Evolutionary conservation across 2,329 filamentous ascomycete species (phyloP).

Genomic region (Xylogone sp.): DNA sequence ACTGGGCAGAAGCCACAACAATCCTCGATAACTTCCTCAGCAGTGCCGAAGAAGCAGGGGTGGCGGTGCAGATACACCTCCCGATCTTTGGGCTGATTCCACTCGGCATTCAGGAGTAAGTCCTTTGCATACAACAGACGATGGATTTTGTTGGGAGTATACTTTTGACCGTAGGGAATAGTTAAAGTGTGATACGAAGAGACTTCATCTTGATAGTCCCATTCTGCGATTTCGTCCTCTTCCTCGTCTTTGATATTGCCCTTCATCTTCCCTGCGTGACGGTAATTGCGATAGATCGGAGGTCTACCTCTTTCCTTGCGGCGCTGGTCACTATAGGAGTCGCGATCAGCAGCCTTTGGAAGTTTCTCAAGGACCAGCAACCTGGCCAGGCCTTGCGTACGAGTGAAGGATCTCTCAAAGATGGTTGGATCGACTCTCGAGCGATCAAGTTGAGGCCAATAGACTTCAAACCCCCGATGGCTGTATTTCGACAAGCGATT

Average conservation of each 20-base stretch:
- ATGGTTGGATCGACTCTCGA: slow-evolving; percentile 80
- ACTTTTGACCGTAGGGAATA: slow-evolving; percentile 61
- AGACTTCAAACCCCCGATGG: slow-evolving; percentile 78
- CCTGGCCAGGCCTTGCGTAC: slow-evolving; percentile 73
- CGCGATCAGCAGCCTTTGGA: slow-evolving; percentile 64
- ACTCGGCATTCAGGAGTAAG: slow-evolving; percentile 78
- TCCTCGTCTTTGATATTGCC: slow-evolving; percentile 75
- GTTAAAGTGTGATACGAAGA: slow-evolving; percentile 78
- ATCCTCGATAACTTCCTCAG: slow-evolving; percentile 71
- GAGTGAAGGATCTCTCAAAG: slow-evolving; percentile 74
- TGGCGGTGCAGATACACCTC: slow-evolving; percentile 77
- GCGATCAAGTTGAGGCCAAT: slow-evolving; percentile 72
- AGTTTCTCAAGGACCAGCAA: slow-evolving; percentile 77
- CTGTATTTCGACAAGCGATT: slow-evolving; percentile 84
- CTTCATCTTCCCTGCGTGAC: slow-evolving; percentile 38
- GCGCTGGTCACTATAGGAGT: slow-evolving; percentile 66
- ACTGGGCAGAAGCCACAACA: slow-evolving; percentile 78
- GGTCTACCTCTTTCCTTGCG: slow-evolving; percentile 71
- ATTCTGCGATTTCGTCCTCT: slow-evolving; percentile 80
- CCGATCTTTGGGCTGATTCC: slow-evolving; percentile 76
- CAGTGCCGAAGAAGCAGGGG: slow-evolving; percentile 78
- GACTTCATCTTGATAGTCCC: slow-evolving; percentile 72
- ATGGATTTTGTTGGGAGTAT: slow-evolving; percentile 69
- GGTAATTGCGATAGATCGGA: slow-evolving; percentile 36
- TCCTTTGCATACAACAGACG: slow-evolving; percentile 80